A percentile compares a stretch with the other conserved stretches of the same genome.
Conservation (phyloP, 2,329 filamentous ascomycete species). For the Penicillium sp. region DNA sequence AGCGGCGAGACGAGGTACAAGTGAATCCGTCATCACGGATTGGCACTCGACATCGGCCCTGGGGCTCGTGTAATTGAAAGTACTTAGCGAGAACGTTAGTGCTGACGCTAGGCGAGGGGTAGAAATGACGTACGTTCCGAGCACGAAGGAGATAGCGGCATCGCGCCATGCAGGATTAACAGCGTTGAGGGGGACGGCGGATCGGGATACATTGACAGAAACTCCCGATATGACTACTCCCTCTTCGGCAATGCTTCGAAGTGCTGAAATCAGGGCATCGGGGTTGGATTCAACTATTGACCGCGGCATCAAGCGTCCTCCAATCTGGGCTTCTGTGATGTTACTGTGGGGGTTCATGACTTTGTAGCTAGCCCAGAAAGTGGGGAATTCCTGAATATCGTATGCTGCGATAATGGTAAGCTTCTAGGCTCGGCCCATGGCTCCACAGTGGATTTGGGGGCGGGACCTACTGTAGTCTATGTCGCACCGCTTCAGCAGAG, state of each 20-base stretch:
- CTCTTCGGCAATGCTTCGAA: constrained; percentile 6
- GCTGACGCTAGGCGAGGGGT: background rate
- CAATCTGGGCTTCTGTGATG: constrained; percentile 14
- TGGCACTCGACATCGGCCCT: background rate
- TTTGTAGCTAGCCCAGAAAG: constrained; percentile 69
- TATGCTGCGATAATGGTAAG: constrained; percentile 6
- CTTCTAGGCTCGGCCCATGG: background rate
- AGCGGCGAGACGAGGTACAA: constrained; percentile 7
- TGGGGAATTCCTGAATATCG: constrained; percentile 11
- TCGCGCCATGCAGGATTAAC: constrained; percentile 15
- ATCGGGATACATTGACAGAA: constrained; percentile 10
- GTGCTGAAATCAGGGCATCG: background rate
- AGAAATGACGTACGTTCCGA: constrained; percentile 3
- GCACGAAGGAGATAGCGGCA: constrained; percentile 5
- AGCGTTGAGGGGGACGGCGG: constrained; percentile 5
- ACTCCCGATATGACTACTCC: constrained; percentile 11
- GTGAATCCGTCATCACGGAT: constrained; percentile 6
- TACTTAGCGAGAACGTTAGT: background rate
- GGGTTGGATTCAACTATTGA: constrained; percentile 6
- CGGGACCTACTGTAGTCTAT: constrained; percentile 7
- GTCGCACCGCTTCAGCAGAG: background rate
- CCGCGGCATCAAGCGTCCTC: constrained; percentile 20
- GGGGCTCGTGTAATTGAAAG: constrained; percentile 5
- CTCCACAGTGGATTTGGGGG: background rate
- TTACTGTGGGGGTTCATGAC: constrained; percentile 53